These are phyloP conservation scores for Eimeria nieschulzi DNA, from an alignment of 169 alveolate genomes.

Conservation along the genomic window DNA sequence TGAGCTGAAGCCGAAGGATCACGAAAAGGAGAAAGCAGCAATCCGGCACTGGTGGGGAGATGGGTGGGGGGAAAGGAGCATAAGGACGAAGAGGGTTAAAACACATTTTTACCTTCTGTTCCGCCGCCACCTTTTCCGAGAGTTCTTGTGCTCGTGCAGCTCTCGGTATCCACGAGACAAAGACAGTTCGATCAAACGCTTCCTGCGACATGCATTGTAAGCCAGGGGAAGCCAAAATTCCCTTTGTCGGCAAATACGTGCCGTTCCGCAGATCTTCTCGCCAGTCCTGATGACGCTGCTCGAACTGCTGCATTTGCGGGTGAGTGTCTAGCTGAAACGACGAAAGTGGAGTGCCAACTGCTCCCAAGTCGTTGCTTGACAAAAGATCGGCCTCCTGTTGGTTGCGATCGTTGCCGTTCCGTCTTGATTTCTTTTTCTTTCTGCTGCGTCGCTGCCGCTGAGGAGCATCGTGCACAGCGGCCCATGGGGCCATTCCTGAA, in stretches of 20 bases:
- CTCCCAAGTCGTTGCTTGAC: not conserved
- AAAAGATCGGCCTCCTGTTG: not conserved
- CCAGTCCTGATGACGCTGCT: conserved; percentile 26
- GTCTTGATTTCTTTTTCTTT: conserved; percentile 32
- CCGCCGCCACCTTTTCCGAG: conserved; percentile 48
- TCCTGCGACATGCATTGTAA: conserved; percentile 23
- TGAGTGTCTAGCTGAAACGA: conserved; percentile 1
- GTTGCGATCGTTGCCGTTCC: not conserved
- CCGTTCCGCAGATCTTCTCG: conserved; percentile 10
- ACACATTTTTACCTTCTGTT: conserved; percentile 3
- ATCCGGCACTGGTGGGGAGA: no score
- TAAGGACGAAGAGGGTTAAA: no score
- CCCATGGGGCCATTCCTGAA: not conserved
- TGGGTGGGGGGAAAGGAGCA: no score
- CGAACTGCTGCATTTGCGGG: conserved; percentile 35
- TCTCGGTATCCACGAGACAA: conserved; percentile 69
- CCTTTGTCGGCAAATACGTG: conserved; percentile 6
- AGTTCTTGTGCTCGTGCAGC: conserved; percentile 63
- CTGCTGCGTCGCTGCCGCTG: conserved; percentile 52
- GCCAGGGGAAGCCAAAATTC: conserved; percentile 1
- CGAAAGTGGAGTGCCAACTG: not conserved
- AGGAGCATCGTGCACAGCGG: not conserved
- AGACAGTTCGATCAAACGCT: conserved; percentile 57
- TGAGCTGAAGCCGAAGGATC: not conserved
- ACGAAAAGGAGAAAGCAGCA: no score